Base-by-base conservation (phyloP, 2,329 filamentous ascomycete genomes). In the Nemania sp. region DNA sequence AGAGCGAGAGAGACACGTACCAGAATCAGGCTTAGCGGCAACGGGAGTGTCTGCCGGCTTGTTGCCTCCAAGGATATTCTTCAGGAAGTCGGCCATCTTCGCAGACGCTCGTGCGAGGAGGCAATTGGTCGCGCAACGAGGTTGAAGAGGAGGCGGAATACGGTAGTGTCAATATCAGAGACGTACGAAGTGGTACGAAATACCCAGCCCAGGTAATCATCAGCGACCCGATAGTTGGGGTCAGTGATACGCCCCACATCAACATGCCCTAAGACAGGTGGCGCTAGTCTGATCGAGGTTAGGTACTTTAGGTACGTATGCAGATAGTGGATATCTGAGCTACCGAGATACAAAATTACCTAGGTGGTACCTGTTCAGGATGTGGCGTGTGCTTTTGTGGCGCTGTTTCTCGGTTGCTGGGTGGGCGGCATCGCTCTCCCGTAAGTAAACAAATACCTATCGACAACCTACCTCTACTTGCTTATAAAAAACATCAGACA, bases 1-100 rank as follows among this genome's bases (percentile, higher is more conserved):
- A 11, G 48, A 57, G 40, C 2, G 50, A 55, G 49, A 56, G 40
- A 59, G 67, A 55, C 59, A 78, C 84, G 71, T 80, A 91, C 89
- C 89, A 68, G 87, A 83, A 76, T 91, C 88, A 61, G 76, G 81
- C 64, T 77, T 77, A 45, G 81, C 77, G 42, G 81, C 76, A 53
- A 79, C 76, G 39, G 80, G 76, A 67, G 80, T 81, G 66, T 79
- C 79, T 48, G 79, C 77, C 64, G 86, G 80, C 80, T 90, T 88
- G 73, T 81, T 81, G 73, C 84, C 87, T 72, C 88, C 88, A 69
- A 92, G 85, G 71, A 91, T 76, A 73, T 85, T 86, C 77, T 90
- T 90, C 68, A 90, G 73, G 67, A 89, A 76, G 70, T 83, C 79
- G 68, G 83, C 83, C 83, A 86, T 86, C 73, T 63, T 74, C 69